These are phyloP conservation scores for Volutella citrinella DNA, from an alignment of 2,329 filamentous ascomycete genomes.

Conservation along the genomic window DNA sequence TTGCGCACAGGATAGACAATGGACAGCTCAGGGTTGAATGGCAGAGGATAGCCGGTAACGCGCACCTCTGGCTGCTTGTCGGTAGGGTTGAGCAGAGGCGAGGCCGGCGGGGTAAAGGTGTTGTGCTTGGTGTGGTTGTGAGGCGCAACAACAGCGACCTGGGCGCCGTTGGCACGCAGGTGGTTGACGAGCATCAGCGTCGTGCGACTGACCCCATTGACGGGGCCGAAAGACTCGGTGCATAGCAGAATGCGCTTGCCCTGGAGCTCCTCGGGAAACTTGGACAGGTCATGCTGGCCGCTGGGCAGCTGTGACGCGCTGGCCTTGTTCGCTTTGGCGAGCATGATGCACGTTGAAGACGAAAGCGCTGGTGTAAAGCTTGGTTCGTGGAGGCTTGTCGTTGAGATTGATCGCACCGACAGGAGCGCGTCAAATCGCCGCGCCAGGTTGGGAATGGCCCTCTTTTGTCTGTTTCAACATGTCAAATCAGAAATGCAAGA, in stretches of 20 bases:
- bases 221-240: conserved; percentile 69
- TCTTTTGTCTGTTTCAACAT: conserved; percentile 22
- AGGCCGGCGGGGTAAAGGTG: conserved; percentile 47
- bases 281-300: conserved; percentile 39
- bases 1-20: conserved; percentile 68
- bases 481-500: conserved; percentile 1
- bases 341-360: conserved; percentile 13
- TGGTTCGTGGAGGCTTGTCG: background rate
- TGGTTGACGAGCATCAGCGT: conserved; percentile 68
- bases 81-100: conserved; percentile 27
- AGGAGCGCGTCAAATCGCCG: too few species aligned
- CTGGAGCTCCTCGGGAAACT: conserved; percentile 47
- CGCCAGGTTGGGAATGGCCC: conserved; percentile 14
- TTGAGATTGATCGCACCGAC: background rate
- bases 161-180: conserved; percentile 59
- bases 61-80: conserved; percentile 49
- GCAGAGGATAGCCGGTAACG: conserved; percentile 62
- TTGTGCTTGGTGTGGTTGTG: conserved; percentile 53
- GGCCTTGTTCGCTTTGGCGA: conserved; percentile 6
- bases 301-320: too few species aligned
- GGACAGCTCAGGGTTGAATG: conserved; percentile 69
- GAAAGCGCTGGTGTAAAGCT: conserved; percentile 1
- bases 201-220: conserved; percentile 71
- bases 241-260: conserved; percentile 64
- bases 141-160: conserved; percentile 66